A percentile compares a stretch with the other conserved stretches of the same genome.
Conservation (phyloP, 495 filamentous ascomycete genomes). For the Aspergillus affinis region DNA sequence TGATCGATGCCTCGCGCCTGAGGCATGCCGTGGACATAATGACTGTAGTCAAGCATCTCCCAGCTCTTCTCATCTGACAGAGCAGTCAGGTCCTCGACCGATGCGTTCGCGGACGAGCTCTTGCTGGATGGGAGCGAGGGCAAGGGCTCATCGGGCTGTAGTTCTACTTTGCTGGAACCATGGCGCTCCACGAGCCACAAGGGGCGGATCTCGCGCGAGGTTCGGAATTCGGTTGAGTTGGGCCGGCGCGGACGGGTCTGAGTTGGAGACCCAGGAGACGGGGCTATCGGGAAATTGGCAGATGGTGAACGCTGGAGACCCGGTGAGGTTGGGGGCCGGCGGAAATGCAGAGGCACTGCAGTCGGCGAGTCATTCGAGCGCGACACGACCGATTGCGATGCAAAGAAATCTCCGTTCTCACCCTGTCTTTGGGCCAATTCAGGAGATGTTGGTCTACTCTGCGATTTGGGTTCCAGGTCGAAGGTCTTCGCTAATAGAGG, state of each 20-base stretch:
- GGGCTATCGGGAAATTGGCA: constrained; percentile 23
- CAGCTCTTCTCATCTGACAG: constrained; percentile 33
- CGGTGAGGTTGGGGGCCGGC: constrained; percentile 45
- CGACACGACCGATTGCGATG: constrained; percentile 33
- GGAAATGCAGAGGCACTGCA: constrained; percentile 51
- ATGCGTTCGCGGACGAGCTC: constrained; percentile 43
- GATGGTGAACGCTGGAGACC: constrained; percentile 36
- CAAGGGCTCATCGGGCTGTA: constrained; percentile 36
- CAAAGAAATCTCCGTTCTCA: constrained; percentile 9
- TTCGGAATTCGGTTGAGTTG: constrained; percentile 48
- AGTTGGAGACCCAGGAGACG: constrained; percentile 32
- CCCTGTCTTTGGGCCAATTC: constrained; percentile 20
- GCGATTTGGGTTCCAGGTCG: constrained; percentile 34
- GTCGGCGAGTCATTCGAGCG: constrained; percentile 45
- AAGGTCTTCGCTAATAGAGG: constrained; percentile 32
- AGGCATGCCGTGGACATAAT: constrained; percentile 19
- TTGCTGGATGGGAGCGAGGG: constrained; percentile 54
- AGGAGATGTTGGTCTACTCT: constrained; percentile 41
- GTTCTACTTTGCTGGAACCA: constrained; percentile 39
- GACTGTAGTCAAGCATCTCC: constrained; percentile 32
- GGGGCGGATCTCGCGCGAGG: constrained; percentile 48
- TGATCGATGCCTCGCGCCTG: constrained; percentile 20
- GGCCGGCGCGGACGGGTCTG: constrained; percentile 40
- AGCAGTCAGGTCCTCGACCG: constrained; percentile 41
- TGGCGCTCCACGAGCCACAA: constrained; percentile 52